Evolutionary conservation across 495 filamentous ascomycete genomes (phyloP).

Genomic region (Rhypophila decipiens): DNA sequence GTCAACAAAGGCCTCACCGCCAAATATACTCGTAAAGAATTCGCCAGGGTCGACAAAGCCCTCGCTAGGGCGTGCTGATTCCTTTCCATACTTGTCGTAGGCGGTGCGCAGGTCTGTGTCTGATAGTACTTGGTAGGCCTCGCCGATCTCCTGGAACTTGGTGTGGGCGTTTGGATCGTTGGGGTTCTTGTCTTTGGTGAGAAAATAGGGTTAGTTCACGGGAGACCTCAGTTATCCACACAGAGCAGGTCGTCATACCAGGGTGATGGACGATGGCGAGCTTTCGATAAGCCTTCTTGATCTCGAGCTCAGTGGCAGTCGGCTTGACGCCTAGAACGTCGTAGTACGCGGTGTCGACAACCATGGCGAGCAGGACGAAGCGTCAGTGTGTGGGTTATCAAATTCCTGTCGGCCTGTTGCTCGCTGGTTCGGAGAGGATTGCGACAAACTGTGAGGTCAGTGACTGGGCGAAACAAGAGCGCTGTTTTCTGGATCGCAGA

Average conservation of each 20-base stretch:
- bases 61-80: slow-evolving; percentile 74
- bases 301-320: slow-evolving; percentile 87
- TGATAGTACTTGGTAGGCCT: slow-evolving; percentile 96
- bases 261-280: slow-evolving; percentile 74
- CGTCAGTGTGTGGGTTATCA: too few species aligned
- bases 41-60: slow-evolving; percentile 96
- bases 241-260: slow-evolving; percentile 25
- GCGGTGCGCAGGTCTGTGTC: slow-evolving; percentile 76
- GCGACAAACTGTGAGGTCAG: too few species aligned
- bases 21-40: slow-evolving; percentile 98
- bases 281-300: slow-evolving; percentile 99
- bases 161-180: slow-evolving; percentile 90
- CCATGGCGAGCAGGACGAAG: slow-evolving; percentile 62
- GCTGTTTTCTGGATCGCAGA: too few species aligned
- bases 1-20: slow-evolving; percentile 90
- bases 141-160: slow-evolving; percentile 91
- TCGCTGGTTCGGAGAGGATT: too few species aligned
- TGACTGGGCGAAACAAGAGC: too few species aligned
- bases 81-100: slow-evolving; percentile 97
- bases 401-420: too few species aligned
- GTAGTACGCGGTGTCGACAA: slow-evolving; percentile 83
- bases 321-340: slow-evolving; percentile 84
- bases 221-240: too few species aligned
- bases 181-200: slow-evolving; percentile 98
- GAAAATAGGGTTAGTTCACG: too few species aligned